Evolutionary conservation across 768 basidiomycete species (phyloP), one percentile per base, ranked within the genome.

Genomic region (Paxillus rubicundulus): DNA sequence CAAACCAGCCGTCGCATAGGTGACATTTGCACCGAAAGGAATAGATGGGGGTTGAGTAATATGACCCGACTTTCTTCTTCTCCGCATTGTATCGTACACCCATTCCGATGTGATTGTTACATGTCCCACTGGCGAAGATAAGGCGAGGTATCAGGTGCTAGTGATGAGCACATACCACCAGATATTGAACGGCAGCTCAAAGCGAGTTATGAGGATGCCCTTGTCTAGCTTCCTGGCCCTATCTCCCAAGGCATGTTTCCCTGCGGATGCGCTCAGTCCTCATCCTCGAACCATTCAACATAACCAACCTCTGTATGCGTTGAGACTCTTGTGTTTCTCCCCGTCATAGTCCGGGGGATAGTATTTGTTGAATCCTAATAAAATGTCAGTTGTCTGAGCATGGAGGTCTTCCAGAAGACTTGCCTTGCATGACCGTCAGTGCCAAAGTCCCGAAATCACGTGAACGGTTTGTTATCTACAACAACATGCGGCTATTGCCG

Each of bases 31-130:
- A 98, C 42, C 94, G 81, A 69, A 99, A 99, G 6, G 87, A 89
- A 66, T 76, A 98, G 49, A 99, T 98, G 9, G 94, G 90, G 0
- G 95, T 98, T 6, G 92, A 91, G 66, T 88, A 93, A 71, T 99
- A 99, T 52, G 82, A 84, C 13, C 97, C 97, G 32, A 98, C 82
- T 70, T 96, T 98, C 76, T 89, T 89, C 82, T 99, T 99, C 71
- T 98, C 95, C 0, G 97, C 97, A 60, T 99, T 99, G 77, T 98
- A 99, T n/a, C 97, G 89, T 2, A 99, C 97, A 20, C 97, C 97
- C 83, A 97, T 97, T 10, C 97, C 97, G 46, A 99, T 92, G 73
- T 98, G 97, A 60, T 89, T 88, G 69, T 95, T 86, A 73, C 96
- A 99, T 72, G 87, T 87, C 32, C 86, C 92, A 63, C 96, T 98